A percentile compares a stretch with the other conserved stretches of the same genome.
phyloP scores from a whole-genome alignment of 495 filamentous ascomycete species.

The Astrothelium subdiscretum region DNA sequence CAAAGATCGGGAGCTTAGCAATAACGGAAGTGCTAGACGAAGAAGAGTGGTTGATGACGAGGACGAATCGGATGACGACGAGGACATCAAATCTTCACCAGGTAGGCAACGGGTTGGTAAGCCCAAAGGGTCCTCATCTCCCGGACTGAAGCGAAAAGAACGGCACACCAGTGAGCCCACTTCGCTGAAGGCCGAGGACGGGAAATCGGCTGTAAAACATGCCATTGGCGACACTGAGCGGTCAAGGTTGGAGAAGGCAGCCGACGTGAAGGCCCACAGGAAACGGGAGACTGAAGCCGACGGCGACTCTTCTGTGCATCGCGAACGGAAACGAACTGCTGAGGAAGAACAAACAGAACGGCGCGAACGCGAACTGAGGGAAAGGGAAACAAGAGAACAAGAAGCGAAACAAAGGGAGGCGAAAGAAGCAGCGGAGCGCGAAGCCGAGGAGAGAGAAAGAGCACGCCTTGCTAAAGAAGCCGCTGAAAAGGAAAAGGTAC shows the following conservation, averaged over 20 bases:
- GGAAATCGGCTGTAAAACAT: constrained; percentile 1
- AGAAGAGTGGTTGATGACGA: constrained; percentile 1
- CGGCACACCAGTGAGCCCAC: background rate
- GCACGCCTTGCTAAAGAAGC: constrained; percentile 7
- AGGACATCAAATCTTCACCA: background rate
- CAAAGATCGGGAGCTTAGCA: background rate
- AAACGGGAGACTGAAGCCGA: background rate
- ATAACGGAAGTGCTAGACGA: background rate
- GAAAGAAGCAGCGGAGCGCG: constrained; percentile 19
- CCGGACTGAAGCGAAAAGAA: background rate
- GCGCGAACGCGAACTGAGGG: background rate
- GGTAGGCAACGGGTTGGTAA: background rate
- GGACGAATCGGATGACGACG: background rate
- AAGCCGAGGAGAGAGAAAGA: constrained; percentile 9
- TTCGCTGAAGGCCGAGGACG: background rate
- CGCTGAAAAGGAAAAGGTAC: constrained; percentile 7
- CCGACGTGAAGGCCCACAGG: background rate
- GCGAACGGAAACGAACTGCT: constrained; percentile 5
- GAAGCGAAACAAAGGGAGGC: constrained; percentile 13
- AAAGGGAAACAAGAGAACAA: constrained; percentile 3
- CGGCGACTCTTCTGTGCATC: constrained; percentile 4
- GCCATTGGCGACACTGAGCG: constrained; percentile 12
- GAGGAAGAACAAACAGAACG: constrained; percentile 8
- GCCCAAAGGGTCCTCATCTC: background rate
- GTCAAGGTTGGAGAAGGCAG: constrained; percentile 6